These are phyloP conservation scores for Gloeostereum incarnatum DNA, from an alignment of 768 basidiomycete species.

Conservation along the genomic window DNA sequence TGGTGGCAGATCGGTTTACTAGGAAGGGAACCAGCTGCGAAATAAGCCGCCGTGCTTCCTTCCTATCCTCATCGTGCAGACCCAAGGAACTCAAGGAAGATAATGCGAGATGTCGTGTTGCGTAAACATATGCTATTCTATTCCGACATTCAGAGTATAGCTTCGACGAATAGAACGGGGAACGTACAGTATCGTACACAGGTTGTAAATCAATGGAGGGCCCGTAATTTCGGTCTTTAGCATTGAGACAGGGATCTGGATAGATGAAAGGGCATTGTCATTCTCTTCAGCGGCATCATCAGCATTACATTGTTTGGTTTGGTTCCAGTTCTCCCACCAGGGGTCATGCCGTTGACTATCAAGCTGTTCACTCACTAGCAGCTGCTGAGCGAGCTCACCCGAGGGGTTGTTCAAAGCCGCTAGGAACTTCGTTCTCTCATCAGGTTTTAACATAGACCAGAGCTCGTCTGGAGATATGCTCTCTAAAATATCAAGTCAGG, in stretches of 20 bases:
- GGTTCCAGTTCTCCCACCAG: slow-evolving; percentile 67
- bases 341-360: slow-evolving; percentile 40
- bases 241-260: slow-evolving; percentile 36
- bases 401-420: slow-evolving; percentile 49
- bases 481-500: not conserved
- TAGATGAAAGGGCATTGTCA: slow-evolving; percentile 17
- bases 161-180: not conserved
- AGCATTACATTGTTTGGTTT: slow-evolving; percentile 1
- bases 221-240: slow-evolving; percentile 25
- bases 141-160: not conserved
- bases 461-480: slow-evolving; percentile 37
- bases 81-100: slow-evolving; percentile 43
- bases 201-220: slow-evolving; percentile 54
- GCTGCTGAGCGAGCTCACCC: slow-evolving; percentile 48
- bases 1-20: slow-evolving; percentile 45
- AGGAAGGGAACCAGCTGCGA: slow-evolving; percentile 57
- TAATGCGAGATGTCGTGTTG: slow-evolving; percentile 49
- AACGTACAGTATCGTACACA: slow-evolving; percentile 59
- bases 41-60: slow-evolving; percentile 38
- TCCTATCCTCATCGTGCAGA: slow-evolving; percentile 30
- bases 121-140: slow-evolving; percentile 67
- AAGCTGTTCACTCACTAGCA: slow-evolving; percentile 51
- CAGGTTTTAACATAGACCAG: slow-evolving; percentile 51
- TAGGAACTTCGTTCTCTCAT: slow-evolving; percentile 53
- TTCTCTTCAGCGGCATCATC: slow-evolving; percentile 5